Percentiles rank a stretch among this genome's conserved stretches.
Evolutionary conservation across 2,329 filamentous ascomycete species (phyloP).

Genomic region (Chrysosporium keratinophilum): DNA sequence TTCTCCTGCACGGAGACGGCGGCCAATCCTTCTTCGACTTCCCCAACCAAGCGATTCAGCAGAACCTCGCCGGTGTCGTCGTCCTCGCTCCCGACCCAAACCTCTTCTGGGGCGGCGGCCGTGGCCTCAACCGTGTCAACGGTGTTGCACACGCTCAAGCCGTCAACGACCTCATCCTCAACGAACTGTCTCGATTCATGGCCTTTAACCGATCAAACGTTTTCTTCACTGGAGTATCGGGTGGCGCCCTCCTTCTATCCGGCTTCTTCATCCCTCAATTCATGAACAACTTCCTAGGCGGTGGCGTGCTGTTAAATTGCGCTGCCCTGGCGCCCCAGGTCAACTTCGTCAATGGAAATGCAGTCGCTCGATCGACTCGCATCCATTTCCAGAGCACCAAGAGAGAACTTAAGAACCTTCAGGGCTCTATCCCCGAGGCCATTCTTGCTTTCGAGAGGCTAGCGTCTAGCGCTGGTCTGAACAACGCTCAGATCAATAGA

Average conservation of each 20-base stretch:
- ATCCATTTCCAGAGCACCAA: constrained; percentile 5
- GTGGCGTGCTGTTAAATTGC: background rate
- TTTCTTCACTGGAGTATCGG: constrained; percentile 4
- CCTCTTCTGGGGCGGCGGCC: constrained; percentile 4
- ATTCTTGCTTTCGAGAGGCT: background rate
- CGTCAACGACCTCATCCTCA: constrained; percentile 3
- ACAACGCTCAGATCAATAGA: background rate
- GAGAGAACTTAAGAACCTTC: constrained; percentile 1
- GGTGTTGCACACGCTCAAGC: constrained; percentile 3
- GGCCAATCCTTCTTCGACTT: constrained; percentile 6
- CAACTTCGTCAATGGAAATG: background rate
- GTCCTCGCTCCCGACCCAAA: constrained; percentile 6
- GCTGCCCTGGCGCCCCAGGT: background rate
- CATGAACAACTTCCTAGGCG: constrained; percentile 3
- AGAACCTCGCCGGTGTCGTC: background rate
- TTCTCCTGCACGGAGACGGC: constrained; percentile 4
- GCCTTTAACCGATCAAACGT: constrained; percentile 1
- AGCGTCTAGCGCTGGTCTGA: background rate
- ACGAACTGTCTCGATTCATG: background rate
- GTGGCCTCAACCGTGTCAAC: background rate
- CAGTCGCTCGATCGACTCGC: background rate
- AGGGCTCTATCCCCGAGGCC: background rate
- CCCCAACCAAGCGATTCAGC: background rate
- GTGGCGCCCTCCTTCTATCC: background rate
- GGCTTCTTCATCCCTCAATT: constrained; percentile 1